phyloP scores from a whole-genome alignment of 2,329 filamentous ascomycete species.

The Aspergillus proliferans region DNA sequence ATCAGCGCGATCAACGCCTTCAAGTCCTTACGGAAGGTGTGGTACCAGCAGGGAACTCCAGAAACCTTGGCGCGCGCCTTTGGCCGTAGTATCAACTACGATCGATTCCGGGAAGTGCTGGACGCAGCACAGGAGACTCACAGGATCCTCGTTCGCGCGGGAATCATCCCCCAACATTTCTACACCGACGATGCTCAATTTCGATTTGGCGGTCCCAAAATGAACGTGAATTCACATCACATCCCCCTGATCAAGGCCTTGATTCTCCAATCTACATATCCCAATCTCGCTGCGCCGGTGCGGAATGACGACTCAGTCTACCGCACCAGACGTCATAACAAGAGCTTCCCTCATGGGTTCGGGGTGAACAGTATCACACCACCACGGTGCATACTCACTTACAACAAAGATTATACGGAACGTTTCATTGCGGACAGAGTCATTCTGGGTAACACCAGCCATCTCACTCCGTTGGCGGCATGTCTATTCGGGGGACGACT shows the following conservation, averaged over 20 bases:
- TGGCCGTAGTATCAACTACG: conserved; percentile 6
- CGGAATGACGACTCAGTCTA: background rate
- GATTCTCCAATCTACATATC: conserved; percentile 39
- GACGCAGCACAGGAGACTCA: conserved; percentile 4
- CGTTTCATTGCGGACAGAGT: conserved; percentile 8
- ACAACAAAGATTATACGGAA: background rate
- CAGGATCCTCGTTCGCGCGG: background rate
- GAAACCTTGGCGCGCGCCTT: conserved; percentile 26
- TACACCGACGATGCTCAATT: conserved; percentile 30
- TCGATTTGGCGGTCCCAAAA: conserved; percentile 24
- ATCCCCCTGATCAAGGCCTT: conserved; percentile 42
- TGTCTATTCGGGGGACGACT: conserved; percentile 22
- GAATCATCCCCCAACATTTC: background rate
- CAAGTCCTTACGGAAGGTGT: conserved; percentile 29
- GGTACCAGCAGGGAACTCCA: conserved; percentile 21
- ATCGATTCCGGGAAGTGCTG: conserved; percentile 2
- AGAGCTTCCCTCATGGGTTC: background rate
- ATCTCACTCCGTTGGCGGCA: conserved; percentile 21
- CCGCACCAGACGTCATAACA: conserved; percentile 14
- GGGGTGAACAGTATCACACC: conserved; percentile 1
- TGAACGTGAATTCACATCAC: conserved; percentile 44
- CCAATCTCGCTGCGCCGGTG: conserved; percentile 37
- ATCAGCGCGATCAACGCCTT: conserved; percentile 42
- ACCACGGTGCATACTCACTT: conserved; percentile 5
- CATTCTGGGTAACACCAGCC: conserved; percentile 25